Conservation (phyloP, 352 stramenopile species). For the Albugo laibachii region DNA sequence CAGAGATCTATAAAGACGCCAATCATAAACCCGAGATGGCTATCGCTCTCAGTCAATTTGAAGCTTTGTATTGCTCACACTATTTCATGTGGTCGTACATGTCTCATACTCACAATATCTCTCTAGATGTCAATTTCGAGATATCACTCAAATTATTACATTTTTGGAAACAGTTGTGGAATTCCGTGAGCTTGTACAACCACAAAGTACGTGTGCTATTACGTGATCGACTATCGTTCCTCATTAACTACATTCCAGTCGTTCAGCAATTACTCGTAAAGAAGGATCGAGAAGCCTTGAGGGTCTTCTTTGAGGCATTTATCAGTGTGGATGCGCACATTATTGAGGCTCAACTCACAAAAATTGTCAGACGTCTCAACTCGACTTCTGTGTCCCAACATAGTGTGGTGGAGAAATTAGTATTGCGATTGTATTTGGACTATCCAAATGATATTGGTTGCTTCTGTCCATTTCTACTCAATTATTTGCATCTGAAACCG, state of each 20-base stretch:
- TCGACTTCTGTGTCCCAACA: constrained; percentile 2
- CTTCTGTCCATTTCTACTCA: constrained; percentile 96
- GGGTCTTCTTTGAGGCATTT: constrained; percentile 55
- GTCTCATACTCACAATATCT: constrained; percentile 7
- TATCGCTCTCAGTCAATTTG: constrained; percentile 93
- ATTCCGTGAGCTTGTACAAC: constrained; percentile 50
- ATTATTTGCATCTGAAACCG: constrained; percentile 89
- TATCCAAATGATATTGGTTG: constrained; percentile 94
- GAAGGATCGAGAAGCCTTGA: constrained; percentile 23
- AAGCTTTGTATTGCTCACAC: constrained; percentile 64
- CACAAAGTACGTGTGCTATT: constrained; percentile 12
- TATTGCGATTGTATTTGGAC: constrained; percentile 84
- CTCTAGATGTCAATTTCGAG: constrained; percentile 83
- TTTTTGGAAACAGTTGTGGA: constrained; percentile 80
- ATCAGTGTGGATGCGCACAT: constrained; percentile 52
- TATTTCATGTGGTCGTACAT: neutral
- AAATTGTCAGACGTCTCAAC: constrained; percentile 64
- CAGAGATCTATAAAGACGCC: constrained; percentile 90
- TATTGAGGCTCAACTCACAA: constrained; percentile 45
- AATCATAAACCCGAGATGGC: constrained; percentile 99
- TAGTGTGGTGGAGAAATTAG: constrained; percentile 41
- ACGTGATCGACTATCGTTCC: constrained; percentile 1
- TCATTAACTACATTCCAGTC: constrained; percentile 9
- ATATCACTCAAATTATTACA: constrained; percentile 81
- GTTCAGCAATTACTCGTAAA: constrained; percentile 14